Conservation (phyloP, 805 yeast genomes). For the Nakazawaea ishiwadae region DNA sequence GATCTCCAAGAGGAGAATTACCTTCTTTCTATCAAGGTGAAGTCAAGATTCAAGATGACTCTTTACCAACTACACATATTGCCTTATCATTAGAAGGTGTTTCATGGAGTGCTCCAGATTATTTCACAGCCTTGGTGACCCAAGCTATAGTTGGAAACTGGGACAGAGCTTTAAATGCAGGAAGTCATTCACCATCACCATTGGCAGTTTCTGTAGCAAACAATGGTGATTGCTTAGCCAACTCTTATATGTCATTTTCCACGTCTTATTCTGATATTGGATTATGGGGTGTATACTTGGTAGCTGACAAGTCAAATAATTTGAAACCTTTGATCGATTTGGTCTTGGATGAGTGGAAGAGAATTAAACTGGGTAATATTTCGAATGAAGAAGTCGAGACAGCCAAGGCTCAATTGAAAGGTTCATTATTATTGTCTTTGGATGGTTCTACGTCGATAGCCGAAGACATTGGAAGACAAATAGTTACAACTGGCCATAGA, state of each 20-base stretch:
- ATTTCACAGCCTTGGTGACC: slow-evolving; percentile 90
- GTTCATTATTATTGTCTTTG: slow-evolving; percentile 79
- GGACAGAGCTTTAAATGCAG: slow-evolving; percentile 90
- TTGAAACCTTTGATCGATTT: slow-evolving; percentile 68
- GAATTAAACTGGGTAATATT: slow-evolving; percentile 74
- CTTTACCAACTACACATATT: slow-evolving; percentile 84
- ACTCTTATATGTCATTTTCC: slow-evolving; percentile 93
- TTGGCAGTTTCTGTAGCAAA: slow-evolving; percentile 61
- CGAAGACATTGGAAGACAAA: slow-evolving; percentile 96
- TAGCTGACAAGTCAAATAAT: slow-evolving; percentile 70
- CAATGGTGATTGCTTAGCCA: slow-evolving; percentile 66
- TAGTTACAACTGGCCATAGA: slow-evolving; percentile 87
- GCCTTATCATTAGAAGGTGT: slow-evolving; percentile 98
- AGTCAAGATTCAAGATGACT: slow-evolving; percentile 72
- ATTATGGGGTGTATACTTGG: slow-evolving; percentile 92
- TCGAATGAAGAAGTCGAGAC: slow-evolving; percentile 85
- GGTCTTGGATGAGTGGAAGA: slow-evolving; percentile 81
- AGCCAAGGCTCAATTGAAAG: slow-evolving; percentile 92
- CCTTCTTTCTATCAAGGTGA: slow-evolving; percentile 87
- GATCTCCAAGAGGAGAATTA: slow-evolving; percentile 64
- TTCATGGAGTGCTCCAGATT: slow-evolving; percentile 94
- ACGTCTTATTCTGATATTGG: slow-evolving; percentile 98
- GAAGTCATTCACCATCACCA: slow-evolving; percentile 81
- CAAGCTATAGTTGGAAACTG: slow-evolving; percentile 97
- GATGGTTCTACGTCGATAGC: slow-evolving; percentile 96